Evolutionary conservation across 805 yeast genomes (phyloP).

Genomic region (Saccharomyces jurei): DNA sequence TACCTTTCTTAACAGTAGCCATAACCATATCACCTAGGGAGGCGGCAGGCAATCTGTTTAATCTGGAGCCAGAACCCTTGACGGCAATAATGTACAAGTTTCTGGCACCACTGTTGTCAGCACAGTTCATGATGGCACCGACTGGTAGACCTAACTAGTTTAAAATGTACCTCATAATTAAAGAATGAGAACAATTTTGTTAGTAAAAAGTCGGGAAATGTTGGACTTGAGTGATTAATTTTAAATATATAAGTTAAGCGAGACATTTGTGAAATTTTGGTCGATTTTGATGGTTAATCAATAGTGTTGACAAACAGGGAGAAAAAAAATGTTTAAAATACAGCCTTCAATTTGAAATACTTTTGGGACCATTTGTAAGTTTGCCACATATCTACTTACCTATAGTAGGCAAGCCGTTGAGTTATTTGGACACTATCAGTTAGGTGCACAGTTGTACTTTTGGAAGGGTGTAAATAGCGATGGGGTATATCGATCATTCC

Average conservation of each 20-base stretch:
- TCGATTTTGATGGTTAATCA: background rate
- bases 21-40: constrained; percentile 99
- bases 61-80: constrained; percentile 98
- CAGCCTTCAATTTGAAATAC: background rate
- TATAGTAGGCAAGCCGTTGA: background rate
- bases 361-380: too few relatives aligned
- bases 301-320: background rate
- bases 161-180: constrained; percentile 4
- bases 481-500: background rate
- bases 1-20: constrained; percentile 99
- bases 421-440: background rate
- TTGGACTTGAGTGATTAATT: background rate
- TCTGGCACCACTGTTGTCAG: constrained; percentile 99
- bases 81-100: constrained; percentile 97
- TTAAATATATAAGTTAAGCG: background rate
- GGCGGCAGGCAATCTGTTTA: constrained; percentile 99
- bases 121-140: constrained; percentile 99
- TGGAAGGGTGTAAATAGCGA: background rate
- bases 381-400: too few relatives aligned
- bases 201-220: constrained; percentile 6
- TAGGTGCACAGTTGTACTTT: background rate
- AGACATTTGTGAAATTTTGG: background rate
- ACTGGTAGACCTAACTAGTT: constrained; percentile 94
- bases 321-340: background rate
- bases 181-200: constrained; percentile 5